Conservation (phyloP, 2,329 filamentous ascomycete species). For the Rhinocladiella similis region DNA sequence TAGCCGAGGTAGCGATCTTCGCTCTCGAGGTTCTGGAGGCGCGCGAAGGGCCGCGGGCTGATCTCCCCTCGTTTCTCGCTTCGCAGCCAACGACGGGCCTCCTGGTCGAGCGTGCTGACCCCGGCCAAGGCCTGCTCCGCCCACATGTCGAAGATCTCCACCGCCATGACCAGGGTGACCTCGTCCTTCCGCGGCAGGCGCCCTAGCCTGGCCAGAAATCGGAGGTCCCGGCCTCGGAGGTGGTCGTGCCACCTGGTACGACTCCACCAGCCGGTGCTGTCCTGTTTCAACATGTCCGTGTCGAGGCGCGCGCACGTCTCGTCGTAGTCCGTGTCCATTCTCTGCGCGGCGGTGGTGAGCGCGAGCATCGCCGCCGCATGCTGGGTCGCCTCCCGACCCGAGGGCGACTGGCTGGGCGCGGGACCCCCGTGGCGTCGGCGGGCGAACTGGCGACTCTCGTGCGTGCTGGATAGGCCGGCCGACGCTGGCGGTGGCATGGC, state of each 20-base stretch:
- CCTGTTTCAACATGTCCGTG: too few relatives aligned
- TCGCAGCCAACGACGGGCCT: neutral
- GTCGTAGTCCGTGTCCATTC: too few relatives aligned
- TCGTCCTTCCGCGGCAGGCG: neutral
- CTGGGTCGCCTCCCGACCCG: too few relatives aligned
- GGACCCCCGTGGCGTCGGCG: too few relatives aligned
- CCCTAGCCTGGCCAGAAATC: neutral
- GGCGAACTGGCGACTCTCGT: too few relatives aligned
- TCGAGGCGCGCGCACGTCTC: too few relatives aligned
- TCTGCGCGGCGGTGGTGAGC: too few relatives aligned
- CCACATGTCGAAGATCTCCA: neutral
- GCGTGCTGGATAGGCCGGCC: neutral
- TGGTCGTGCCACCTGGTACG: neutral
- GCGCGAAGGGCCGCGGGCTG: neutral
- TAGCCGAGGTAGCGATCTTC: neutral
- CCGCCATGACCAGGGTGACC: neutral
- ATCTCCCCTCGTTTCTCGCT: neutral
- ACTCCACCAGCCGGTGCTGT: neutral
- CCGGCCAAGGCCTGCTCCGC: neutral
- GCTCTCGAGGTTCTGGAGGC: neutral
- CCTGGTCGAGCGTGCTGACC: neutral
- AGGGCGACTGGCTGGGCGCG: too few relatives aligned
- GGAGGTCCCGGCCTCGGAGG: neutral
- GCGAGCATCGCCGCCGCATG: too few relatives aligned
- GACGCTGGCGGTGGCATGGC: neutral